Conservation (phyloP, 768 basidiomycete species). For the Trametopsis cervina region DNA sequence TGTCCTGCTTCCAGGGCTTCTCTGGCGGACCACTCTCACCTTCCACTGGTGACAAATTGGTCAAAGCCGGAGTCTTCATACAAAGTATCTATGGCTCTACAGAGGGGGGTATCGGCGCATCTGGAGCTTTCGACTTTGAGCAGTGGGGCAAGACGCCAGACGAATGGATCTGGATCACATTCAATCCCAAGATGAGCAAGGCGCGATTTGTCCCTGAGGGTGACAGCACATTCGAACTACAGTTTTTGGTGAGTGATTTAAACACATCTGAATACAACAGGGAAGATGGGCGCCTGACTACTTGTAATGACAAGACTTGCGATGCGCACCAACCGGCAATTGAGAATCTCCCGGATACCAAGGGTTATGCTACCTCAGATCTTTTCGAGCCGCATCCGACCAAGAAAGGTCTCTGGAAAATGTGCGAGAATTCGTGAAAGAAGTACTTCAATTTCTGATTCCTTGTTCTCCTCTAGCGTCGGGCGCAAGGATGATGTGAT, state of each 20-base stretch:
- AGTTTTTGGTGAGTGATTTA: conserved; percentile 28
- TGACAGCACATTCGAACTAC: conserved; percentile 29
- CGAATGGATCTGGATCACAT: conserved; percentile 32
- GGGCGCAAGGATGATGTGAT: conserved; percentile 38
- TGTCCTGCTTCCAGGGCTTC: conserved; percentile 1
- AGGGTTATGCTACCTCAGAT: conserved; percentile 18
- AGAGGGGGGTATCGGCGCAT: conserved; percentile 5
- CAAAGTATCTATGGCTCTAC: conserved; percentile 6
- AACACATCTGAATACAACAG: background rate
- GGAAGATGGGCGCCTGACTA: no score
- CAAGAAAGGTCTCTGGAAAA: conserved; percentile 18
- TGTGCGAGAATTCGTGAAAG: conserved; percentile 27
- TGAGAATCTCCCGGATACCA: conserved; percentile 8
- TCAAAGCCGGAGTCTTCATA: conserved; percentile 5
- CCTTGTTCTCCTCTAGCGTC: conserved; percentile 13
- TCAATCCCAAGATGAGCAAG: conserved; percentile 16
- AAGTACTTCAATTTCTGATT: conserved; percentile 24
- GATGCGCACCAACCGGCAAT: conserved; percentile 6
- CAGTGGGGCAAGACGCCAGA: conserved; percentile 4
- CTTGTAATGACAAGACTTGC: conserved; percentile 8
- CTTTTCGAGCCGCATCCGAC: conserved; percentile 16
- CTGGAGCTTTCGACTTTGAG: background rate
- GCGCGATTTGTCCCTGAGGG: conserved; percentile 27
- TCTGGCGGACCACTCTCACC: conserved; percentile 5
- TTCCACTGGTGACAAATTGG: conserved; percentile 3